A percentile compares a stretch with the other conserved stretches of the same genome.
phyloP scores from a whole-genome alignment of 1,139 yeast genomes.

The Taphrina confusa region DNA sequence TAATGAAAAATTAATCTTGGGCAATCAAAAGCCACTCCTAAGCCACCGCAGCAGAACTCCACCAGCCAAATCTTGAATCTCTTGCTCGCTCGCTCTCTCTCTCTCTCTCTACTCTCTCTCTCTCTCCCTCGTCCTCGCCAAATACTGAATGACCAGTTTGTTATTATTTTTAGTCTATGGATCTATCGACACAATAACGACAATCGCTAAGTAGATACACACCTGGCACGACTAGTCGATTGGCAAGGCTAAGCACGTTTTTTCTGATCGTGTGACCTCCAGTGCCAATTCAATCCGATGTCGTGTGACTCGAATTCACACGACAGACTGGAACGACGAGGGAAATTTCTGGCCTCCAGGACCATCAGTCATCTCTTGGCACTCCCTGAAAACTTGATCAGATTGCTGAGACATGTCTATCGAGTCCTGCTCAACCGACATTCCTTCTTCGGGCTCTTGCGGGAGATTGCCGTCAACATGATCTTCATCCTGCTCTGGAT shows the following conservation, averaged over 20 bases:
- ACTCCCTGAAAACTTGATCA: not conserved
- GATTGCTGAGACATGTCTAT: constrained; percentile 12
- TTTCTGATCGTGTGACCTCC: too few species aligned
- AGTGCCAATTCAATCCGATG: too few species aligned
- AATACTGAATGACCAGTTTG: too few species aligned
- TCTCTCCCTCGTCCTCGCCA: not conserved
- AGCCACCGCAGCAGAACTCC: not conserved
- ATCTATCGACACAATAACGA: too few species aligned
- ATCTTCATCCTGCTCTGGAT: constrained; percentile 62
- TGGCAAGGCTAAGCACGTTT: too few species aligned
- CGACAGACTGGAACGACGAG: not conserved
- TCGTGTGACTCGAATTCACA: not conserved
- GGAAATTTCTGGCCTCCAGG: not conserved
- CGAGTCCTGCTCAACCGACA: constrained; percentile 24
- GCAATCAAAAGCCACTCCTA: too few species aligned
- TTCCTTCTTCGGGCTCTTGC: constrained; percentile 20
- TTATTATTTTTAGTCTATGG: too few species aligned
- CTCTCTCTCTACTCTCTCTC: not conserved
- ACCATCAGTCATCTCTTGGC: not conserved
- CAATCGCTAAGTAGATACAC: too few species aligned
- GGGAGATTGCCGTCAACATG: constrained; percentile 52
- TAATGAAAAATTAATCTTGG: too few species aligned
- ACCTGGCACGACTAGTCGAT: too few species aligned
- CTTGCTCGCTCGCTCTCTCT: not conserved
- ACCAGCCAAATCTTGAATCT: not conserved